These are phyloP conservation scores for Grigorovia yakushimaensis DNA, from an alignment of 805 yeast genomes.

Conservation along the genomic window DNA sequence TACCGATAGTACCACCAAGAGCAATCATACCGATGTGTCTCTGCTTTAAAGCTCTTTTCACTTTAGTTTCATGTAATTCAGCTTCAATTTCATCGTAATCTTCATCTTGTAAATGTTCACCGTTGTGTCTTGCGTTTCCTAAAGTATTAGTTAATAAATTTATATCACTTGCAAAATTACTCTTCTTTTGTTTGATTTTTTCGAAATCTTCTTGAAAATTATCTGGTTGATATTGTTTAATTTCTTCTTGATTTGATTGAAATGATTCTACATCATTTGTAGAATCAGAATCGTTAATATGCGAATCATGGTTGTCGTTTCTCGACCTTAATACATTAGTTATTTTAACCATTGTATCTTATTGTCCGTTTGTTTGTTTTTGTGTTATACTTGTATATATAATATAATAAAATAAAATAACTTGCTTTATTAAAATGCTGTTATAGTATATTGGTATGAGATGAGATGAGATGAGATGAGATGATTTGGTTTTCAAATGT, in stretches of 20 bases:
- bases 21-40: conserved; percentile 66
- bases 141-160: conserved; percentile 5
- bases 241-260: conserved; percentile 2
- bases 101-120: conserved; percentile 5
- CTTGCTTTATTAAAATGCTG: not conserved
- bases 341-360: conserved; percentile 7
- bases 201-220: not conserved
- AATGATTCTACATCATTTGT: not conserved
- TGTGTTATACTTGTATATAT: not conserved
- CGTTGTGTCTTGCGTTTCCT: conserved; percentile 4
- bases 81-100: conserved; percentile 19
- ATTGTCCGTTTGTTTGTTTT: too few relatives aligned
- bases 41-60: conserved; percentile 48
- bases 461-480: not conserved
- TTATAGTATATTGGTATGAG: not conserved
- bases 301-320: not conserved
- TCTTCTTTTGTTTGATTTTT: not conserved
- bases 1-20: conserved; percentile 66
- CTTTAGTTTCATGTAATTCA: conserved; percentile 32
- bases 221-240: conserved; percentile 2
- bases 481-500: too few relatives aligned
- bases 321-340: conserved; percentile 7
- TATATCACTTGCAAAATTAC: conserved; percentile 2
- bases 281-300: not conserved
- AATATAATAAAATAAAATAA: too few relatives aligned